Base-by-base conservation (phyloP, 75 land plant genomes). In the Pseudotsuga menziesii region DNA sequence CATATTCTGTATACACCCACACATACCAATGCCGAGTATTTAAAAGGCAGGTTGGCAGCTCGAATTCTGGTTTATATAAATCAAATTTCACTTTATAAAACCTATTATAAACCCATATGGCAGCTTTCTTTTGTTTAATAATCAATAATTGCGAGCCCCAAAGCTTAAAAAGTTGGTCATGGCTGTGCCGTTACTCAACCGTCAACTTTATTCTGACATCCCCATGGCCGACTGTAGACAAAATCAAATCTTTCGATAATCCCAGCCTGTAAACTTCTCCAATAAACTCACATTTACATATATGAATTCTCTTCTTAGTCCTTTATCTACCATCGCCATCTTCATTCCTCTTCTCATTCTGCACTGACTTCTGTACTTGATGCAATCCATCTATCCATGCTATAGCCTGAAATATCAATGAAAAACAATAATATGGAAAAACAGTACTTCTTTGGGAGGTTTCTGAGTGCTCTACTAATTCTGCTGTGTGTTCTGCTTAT, bases 101-200 rank as follows among this genome's bases (percentile, higher is more conserved):
- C 32, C 0, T 0, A 29, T 29, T 29, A 29, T 29, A 29, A 29
- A 29, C 1, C 32, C 32, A 29, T 29, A 29, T 29, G 32, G 32
- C 32, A 29, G 32, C 32, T 29, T 29, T 48, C 11, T 48, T 48
- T 48, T 48, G 52, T 48, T 48, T 48, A 9, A 48, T 8, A 8
- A 48, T 48, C 52, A 48, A 8, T 48, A 8, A 7, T 48, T 48
- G 52, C 52, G 52, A 48, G 1, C 52, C 52, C 52, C 52, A 8
- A 48, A 48, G 41, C 16, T 39, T 8, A 0, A 41, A 69, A 29
- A 29, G 32, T 29, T 29, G 32, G 32, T 1, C 32, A 29, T 29
- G 32, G 72, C 17, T 39, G n/a, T 69, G 52, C 52, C 72, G 44
- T 69, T 44, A 69, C 72, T 39, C 72, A 69, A 41, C 72, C 52